Evolutionary conservation across 2,329 filamentous ascomycete genomes (phyloP).

Genomic region (Ophiostoma perfectum): DNA sequence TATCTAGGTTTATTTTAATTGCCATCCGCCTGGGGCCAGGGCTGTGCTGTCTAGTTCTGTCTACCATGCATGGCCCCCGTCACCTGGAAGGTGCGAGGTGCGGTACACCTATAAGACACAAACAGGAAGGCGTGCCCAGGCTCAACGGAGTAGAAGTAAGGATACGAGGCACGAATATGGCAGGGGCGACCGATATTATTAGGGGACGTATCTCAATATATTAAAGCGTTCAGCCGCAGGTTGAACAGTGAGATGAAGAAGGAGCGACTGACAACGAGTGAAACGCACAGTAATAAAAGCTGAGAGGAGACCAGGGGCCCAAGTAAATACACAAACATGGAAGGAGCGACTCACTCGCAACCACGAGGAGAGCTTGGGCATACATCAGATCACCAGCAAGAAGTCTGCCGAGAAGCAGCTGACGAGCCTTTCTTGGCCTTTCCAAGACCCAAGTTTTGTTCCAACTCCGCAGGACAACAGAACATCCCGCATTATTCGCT

Average conservation of each 20-base stretch:
- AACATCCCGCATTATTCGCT: neutral
- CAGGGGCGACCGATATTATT: neutral
- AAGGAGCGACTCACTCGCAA: neutral
- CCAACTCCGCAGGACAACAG: neutral
- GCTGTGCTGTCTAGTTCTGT: constrained; percentile 6
- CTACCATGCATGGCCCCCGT: neutral
- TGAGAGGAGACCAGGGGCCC: neutral
- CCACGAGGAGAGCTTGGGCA: too few species aligned
- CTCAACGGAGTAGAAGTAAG: neutral
- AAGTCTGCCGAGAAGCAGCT: neutral
- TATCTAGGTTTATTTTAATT: neutral
- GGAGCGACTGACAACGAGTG: neutral
- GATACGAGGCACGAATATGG: neutral
- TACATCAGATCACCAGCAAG: neutral
- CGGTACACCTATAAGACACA: neutral
- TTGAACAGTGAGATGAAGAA: neutral
- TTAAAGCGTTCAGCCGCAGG: neutral
- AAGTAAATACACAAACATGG: neutral
- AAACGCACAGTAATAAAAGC: neutral
- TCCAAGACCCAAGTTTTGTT: neutral
- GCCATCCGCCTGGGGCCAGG: neutral
- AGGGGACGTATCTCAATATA: neutral
- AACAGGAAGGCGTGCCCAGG: neutral
- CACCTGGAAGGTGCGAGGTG: constrained; percentile 2
- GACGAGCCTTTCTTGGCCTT: neutral